phyloP scores from a whole-genome alignment of 1,139 yeast species.

The Candida frijolesensis region DNA sequence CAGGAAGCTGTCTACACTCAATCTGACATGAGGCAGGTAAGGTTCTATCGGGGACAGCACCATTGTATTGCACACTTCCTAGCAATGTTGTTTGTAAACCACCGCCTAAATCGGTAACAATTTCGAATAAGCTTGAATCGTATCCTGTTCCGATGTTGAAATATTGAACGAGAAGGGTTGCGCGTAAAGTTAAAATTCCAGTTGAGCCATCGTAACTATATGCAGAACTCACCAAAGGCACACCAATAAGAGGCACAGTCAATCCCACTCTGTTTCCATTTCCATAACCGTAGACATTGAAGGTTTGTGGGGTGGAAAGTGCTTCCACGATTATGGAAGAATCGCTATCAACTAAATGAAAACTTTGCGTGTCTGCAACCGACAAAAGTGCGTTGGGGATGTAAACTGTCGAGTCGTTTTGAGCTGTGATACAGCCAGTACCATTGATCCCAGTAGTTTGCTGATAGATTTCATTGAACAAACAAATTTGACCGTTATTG shows the following conservation, averaged over 20 bases:
- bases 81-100: conserved; percentile 14
- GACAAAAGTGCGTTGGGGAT: conserved; percentile 20
- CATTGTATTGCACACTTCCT: conserved; percentile 18
- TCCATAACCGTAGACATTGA: conserved; percentile 34
- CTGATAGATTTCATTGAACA: conserved; percentile 24
- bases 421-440: conserved; percentile 31
- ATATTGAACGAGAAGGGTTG: conserved; percentile 13
- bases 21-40: background rate
- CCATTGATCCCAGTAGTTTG: conserved; percentile 30
- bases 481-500: no score
- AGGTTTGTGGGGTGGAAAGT: conserved; percentile 21
- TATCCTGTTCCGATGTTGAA: conserved; percentile 29
- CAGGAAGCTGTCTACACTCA: background rate
- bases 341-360: conserved; percentile 22
- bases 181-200: conserved; percentile 24
- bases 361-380: conserved; percentile 22
- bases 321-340: conserved; percentile 25
- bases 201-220: conserved; percentile 18
- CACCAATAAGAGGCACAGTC: conserved; percentile 5
- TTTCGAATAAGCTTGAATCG: conserved; percentile 14
- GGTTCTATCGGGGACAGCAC: conserved; percentile 17
- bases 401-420: conserved; percentile 21
- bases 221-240: conserved; percentile 1
- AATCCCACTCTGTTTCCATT: conserved; percentile 11
- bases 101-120: conserved; percentile 19